These are phyloP conservation scores for Mortierella sp. DNA, from an alignment of 371 early-diverging fungal genomes.

Conservation along the genomic window DNA sequence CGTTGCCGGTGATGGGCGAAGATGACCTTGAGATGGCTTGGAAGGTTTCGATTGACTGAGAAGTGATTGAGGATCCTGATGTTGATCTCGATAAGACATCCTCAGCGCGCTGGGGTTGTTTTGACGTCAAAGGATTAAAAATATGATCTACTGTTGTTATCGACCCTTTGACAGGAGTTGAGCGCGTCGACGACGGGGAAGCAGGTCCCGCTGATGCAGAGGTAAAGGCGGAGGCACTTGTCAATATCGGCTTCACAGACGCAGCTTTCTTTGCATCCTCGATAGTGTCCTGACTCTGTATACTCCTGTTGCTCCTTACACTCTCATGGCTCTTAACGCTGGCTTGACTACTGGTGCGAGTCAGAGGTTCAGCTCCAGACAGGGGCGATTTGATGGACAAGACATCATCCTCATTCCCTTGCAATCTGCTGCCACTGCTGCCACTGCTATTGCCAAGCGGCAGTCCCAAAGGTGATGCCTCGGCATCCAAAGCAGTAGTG, in stretches of 20 bases:
- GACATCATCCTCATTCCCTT: slow-evolving; percentile 20
- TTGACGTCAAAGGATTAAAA: slow-evolving; percentile 28
- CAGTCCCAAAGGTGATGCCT: slow-evolving; percentile 29
- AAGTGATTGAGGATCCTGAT: slow-evolving; percentile 7
- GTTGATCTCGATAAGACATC: not conserved
- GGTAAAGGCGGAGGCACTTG: not conserved
- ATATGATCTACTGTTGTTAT: slow-evolving; percentile 23
- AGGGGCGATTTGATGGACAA: slow-evolving; percentile 24
- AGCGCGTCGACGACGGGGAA: not conserved
- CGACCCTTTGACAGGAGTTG: not conserved
- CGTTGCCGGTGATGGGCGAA: slow-evolving; percentile 19
- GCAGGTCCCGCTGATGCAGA: not conserved
- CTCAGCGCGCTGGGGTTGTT: not conserved
- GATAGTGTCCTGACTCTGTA: slow-evolving; percentile 19
- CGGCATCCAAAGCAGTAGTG: slow-evolving; percentile 27
- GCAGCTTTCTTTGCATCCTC: slow-evolving; percentile 6
- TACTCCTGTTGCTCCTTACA: slow-evolving; percentile 34
- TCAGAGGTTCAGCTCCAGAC: slow-evolving; percentile 27
- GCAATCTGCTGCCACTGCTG: not conserved
- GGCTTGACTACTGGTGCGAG: slow-evolving; percentile 50
- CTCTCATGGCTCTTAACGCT: slow-evolving; percentile 47
- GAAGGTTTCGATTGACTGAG: slow-evolving; percentile 52
- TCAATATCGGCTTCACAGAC: not conserved
- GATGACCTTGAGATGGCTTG: slow-evolving; percentile 50
- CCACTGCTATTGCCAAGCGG: slow-evolving; percentile 5